phyloP scores from a whole-genome alignment of 495 filamentous ascomycete species.

The Podospora conica region DNA sequence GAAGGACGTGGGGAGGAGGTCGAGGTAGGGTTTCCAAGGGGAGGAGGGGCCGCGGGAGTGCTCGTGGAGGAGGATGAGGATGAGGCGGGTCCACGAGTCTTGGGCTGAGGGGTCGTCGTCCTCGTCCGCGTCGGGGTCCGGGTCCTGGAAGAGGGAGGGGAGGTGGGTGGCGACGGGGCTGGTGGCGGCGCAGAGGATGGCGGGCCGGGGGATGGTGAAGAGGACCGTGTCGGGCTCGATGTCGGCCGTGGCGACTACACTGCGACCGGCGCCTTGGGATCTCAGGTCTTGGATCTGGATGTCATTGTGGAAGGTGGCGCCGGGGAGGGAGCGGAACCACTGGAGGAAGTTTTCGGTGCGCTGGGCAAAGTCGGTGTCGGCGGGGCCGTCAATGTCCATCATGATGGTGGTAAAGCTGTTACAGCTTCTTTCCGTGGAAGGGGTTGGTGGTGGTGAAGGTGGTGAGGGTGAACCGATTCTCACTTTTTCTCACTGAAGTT shows the following conservation, averaged over 20 bases:
- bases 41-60: slow-evolving; percentile 55
- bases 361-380: slow-evolving; percentile 23
- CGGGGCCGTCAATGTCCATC: slow-evolving; percentile 20
- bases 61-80: slow-evolving; percentile 78
- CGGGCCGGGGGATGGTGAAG: slow-evolving; percentile 42
- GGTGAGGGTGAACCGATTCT: neutral
- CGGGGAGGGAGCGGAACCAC: slow-evolving; percentile 41
- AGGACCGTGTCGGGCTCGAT: slow-evolving; percentile 40
- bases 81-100: slow-evolving; percentile 50
- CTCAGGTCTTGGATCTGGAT: slow-evolving; percentile 42
- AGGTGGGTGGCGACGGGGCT: slow-evolving; percentile 33
- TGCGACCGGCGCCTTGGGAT: slow-evolving; percentile 33
- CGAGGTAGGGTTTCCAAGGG: slow-evolving; percentile 72
- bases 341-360: slow-evolving; percentile 33
- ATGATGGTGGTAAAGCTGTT: neutral
- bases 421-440: neutral
- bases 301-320: slow-evolving; percentile 40
- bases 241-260: slow-evolving; percentile 45
- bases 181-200: slow-evolving; percentile 40
- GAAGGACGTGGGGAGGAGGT: slow-evolving; percentile 70
- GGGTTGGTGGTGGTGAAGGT: neutral
- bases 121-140: slow-evolving; percentile 29
- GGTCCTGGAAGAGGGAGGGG: slow-evolving; percentile 31
- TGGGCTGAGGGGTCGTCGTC: slow-evolving; percentile 20
- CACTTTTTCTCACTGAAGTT: neutral